These are phyloP conservation scores for Deinandra increscens DNA, from an alignment of 129 eudicot species.

Conservation along the genomic window DNA sequence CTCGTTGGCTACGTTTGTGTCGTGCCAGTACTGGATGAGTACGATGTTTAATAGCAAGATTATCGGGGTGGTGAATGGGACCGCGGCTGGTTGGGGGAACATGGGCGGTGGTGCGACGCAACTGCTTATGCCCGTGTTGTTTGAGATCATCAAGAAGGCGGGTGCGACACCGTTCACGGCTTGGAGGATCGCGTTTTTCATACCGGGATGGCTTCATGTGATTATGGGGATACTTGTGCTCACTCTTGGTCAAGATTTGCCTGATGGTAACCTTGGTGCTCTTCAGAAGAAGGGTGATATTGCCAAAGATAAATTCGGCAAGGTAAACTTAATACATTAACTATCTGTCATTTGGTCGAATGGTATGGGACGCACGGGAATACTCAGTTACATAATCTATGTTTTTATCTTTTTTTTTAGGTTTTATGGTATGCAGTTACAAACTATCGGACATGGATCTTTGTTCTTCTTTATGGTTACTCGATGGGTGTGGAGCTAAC, in stretches of 20 bases:
- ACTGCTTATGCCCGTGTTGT: slow-evolving; percentile 69
- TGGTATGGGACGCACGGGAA: too few relatives aligned
- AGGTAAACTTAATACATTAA: too few relatives aligned
- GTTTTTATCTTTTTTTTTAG: slow-evolving; percentile 8
- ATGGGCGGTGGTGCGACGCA: slow-evolving; percentile 91
- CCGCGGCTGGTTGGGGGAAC: slow-evolving; percentile 92
- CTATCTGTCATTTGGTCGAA: too few relatives aligned
- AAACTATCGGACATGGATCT: slow-evolving; percentile 79
- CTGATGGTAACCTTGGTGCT: slow-evolving; percentile 81
- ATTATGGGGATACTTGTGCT: slow-evolving; percentile 75
- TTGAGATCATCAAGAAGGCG: slow-evolving; percentile 43
- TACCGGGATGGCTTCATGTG: slow-evolving; percentile 68
- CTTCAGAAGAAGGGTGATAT: slow-evolving; percentile 79
- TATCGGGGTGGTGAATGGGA: slow-evolving; percentile 74
- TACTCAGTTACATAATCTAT: too few relatives aligned
- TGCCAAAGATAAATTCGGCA: slow-evolving; percentile 61
- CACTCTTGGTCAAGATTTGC: slow-evolving; percentile 79
- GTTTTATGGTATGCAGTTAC: slow-evolving; percentile 60
- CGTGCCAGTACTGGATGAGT: too few relatives aligned
- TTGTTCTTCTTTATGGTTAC: slow-evolving; percentile 71
- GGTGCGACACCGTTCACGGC: slow-evolving; percentile 72
- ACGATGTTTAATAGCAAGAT: too few relatives aligned
- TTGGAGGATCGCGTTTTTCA: slow-evolving; percentile 78
- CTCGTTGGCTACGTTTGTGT: too few relatives aligned
- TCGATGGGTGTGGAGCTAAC: slow-evolving; percentile 82